These are phyloP conservation scores for Metarhizium guizhouense DNA, from an alignment of 2,329 filamentous ascomycete species.

Conservation along the genomic window DNA sequence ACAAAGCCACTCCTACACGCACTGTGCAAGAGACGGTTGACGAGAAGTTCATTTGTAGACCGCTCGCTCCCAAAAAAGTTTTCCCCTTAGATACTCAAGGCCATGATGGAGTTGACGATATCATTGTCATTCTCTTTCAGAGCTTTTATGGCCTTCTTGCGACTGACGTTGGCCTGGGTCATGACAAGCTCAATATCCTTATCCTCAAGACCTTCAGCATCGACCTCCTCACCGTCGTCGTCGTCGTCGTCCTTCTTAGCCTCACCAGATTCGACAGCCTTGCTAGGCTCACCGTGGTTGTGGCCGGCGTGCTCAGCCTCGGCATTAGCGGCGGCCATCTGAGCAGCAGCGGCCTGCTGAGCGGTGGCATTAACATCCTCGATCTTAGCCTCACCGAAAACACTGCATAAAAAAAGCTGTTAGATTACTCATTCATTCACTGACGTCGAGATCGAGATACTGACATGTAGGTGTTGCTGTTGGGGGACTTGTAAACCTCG, in stretches of 20 bases:
- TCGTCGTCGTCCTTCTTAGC: conserved; percentile 76
- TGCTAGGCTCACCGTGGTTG: conserved; percentile 60
- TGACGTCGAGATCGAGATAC: conserved; percentile 23
- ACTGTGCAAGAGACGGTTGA: conserved; percentile 15
- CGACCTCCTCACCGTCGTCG: conserved; percentile 91
- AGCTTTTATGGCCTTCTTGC: conserved; percentile 98
- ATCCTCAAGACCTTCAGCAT: conserved; percentile 87
- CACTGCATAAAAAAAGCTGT: conserved; percentile 43
- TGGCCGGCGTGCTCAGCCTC: conserved; percentile 63
- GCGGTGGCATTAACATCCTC: conserved; percentile 99
- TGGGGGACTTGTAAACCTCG: conserved; percentile 98
- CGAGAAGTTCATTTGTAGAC: conserved; percentile 4
- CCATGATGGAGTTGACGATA: conserved; percentile 99
- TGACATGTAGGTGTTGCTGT: conserved; percentile 99
- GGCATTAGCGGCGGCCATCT: conserved; percentile 67
- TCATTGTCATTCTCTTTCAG: conserved; percentile 99
- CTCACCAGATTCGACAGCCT: conserved; percentile 52
- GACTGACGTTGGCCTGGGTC: conserved; percentile 91
- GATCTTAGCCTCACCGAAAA: conserved; percentile 99
- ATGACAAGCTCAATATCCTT: conserved; percentile 99
- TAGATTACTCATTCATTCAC: not conserved
- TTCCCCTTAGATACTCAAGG: conserved; percentile 64
- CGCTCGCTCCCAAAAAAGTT: conserved; percentile 2
- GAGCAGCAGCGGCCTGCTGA: conserved; percentile 80
- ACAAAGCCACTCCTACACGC: conserved; percentile 18